phyloP scores from a whole-genome alignment of 495 filamentous ascomycete species.

The Aspergillus sclerotioniger region DNA sequence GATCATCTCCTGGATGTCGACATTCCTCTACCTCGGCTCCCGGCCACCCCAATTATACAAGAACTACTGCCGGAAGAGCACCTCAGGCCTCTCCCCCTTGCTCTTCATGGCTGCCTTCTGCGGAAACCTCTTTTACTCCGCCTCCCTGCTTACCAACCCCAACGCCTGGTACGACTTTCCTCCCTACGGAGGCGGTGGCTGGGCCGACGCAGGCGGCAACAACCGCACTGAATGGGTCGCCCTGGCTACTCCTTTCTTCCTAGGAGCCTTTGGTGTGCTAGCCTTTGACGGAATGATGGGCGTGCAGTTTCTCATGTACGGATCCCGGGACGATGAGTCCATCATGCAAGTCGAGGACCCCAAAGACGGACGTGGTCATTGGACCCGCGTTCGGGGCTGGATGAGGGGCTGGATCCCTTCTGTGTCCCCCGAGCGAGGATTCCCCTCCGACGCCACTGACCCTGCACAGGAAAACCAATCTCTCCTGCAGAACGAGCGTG shows the following conservation, averaged over 20 bases:
- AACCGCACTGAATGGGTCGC: constrained; percentile 56
- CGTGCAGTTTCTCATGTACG: constrained; percentile 63
- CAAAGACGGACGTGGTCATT: constrained; percentile 43
- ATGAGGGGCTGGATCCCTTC: constrained; percentile 69
- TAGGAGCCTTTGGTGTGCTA: constrained; percentile 69
- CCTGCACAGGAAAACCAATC: constrained; percentile 33
- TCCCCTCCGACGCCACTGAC: constrained; percentile 3
- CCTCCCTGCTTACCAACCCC: constrained; percentile 65
- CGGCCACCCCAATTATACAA: constrained; percentile 71
- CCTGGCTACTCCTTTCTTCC: constrained; percentile 64
- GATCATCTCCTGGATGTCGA: constrained; percentile 64
- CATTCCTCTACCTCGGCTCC: constrained; percentile 65
- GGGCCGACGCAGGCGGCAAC: constrained; percentile 61
- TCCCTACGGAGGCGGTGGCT: constrained; percentile 64
- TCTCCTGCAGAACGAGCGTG: constrained; percentile 31
- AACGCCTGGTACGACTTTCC: constrained; percentile 61
- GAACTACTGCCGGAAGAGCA: constrained; percentile 65
- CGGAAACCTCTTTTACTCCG: constrained; percentile 71
- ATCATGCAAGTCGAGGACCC: constrained; percentile 31
- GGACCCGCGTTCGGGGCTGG: constrained; percentile 60
- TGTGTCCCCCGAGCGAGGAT: constrained; percentile 26
- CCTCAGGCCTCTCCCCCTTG: constrained; percentile 64
- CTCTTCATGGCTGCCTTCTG: constrained; percentile 71
- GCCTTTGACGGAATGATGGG: constrained; percentile 64
- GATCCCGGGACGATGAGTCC: constrained; percentile 39